Evolutionary conservation across 176 grass and related monocot species (phyloP), one percentile per base, ranked within the genome.

Genomic region (Triticum urartu): DNA sequence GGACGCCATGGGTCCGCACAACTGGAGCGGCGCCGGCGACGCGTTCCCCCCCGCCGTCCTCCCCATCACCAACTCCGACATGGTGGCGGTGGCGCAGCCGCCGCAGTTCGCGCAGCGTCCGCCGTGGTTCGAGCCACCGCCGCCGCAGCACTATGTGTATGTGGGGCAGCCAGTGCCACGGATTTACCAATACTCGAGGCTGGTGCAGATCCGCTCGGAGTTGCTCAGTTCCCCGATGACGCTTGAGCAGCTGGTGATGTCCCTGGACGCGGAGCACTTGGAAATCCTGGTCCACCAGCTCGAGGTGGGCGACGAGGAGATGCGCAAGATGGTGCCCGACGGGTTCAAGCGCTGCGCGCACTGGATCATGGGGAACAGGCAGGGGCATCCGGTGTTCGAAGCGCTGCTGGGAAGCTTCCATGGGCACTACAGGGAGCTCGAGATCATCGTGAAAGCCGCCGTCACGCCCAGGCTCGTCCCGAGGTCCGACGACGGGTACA

Each of bases 331-430:
- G 56, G 81, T 72, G 75, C 81, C 79, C 56, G n/a, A 17, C 40
- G 9, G 26, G 11, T 59, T 89, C 67, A 72, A n/a, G 81, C 1
- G 4, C 42, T 8, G 25, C 38, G 75, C 22, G 67, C 11, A n/a
- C 11, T 1, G 3, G 38, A 3, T 74, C 81, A 66, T 52, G 66
- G 58, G 26, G 11, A 12, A 22, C 81, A 7, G 2, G 11, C 39
- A 89, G n/a, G 22, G 30, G n/a, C 18, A 22, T 21, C 4, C 14
- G 8, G 30, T 84, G 39, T 52, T 89, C 17, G 2, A 65, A 17
- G 87, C 65, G 14, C 54, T 89, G 75, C 11, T 89, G 24, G 21
- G 4, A 32, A 68, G 75, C 40, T 84, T 76, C 81, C 11, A 15
- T 15, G 11, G 7, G 56, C 15, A n/a, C 11, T 3, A 3, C 75